phyloP scores from a whole-genome alignment of 2,329 filamentous ascomycete genomes.

The Emmonsia crescens region DNA sequence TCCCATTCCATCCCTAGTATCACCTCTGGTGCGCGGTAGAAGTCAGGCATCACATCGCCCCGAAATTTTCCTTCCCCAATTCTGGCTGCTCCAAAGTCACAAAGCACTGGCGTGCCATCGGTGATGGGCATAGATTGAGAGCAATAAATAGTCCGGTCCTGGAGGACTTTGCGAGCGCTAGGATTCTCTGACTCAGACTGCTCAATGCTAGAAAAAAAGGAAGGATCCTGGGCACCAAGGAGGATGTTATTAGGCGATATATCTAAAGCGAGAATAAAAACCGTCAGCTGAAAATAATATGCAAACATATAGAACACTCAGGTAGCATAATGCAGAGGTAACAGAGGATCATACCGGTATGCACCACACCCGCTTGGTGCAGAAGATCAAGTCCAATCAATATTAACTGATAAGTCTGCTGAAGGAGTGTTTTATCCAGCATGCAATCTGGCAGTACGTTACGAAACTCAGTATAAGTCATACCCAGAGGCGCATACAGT shows the following conservation, averaged over 20 bases:
- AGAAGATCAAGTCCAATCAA: conserved; percentile 17
- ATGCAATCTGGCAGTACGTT: not conserved
- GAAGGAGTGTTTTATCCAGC: conserved; percentile 15
- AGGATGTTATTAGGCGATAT: conserved; percentile 28
- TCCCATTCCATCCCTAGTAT: conserved; percentile 32
- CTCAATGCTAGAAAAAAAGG: conserved; percentile 19
- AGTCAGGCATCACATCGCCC: conserved; percentile 8
- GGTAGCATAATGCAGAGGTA: not conserved
- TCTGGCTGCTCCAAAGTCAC: conserved; percentile 37
- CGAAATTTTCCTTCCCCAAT: conserved; percentile 21
- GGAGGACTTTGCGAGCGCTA: conserved; percentile 19
- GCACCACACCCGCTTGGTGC: conserved; percentile 34
- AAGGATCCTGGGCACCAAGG: conserved; percentile 10
- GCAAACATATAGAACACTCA: not conserved
- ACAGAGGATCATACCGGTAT: conserved; percentile 24
- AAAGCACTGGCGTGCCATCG: conserved; percentile 26
- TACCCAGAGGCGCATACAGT: conserved; percentile 26
- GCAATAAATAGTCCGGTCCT: conserved; percentile 22
- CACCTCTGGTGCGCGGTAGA: conserved; percentile 24
- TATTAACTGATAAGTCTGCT: not conserved
- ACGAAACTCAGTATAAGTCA: conserved; percentile 22
- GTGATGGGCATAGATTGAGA: conserved; percentile 18
- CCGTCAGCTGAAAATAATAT: not conserved
- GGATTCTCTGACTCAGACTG: conserved; percentile 18
- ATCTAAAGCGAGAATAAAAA: conserved; percentile 15